Percentiles rank a stretch among this genome's conserved stretches.
phyloP scores from a whole-genome alignment of 495 filamentous ascomycete genomes.

The Podospora fimiseda region DNA sequence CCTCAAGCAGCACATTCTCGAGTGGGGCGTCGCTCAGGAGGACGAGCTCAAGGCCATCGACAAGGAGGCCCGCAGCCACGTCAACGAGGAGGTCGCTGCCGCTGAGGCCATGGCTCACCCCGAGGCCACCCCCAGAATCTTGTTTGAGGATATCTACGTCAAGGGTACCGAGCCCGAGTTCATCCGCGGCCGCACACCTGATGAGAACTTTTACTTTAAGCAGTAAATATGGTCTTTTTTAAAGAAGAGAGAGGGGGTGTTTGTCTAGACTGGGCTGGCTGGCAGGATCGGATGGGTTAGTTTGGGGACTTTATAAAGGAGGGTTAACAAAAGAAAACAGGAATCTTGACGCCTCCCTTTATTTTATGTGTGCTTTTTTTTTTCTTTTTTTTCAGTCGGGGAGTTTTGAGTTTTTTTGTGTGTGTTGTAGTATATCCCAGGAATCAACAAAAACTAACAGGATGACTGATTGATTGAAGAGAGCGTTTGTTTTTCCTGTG shows the following conservation, averaged over 20 bases:
- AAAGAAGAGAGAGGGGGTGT: not conserved
- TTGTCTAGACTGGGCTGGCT: not conserved
- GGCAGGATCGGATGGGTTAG: not conserved
- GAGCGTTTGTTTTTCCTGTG: too few relatives aligned
- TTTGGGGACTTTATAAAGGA: constrained; percentile 4
- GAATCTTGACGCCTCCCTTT: too few relatives aligned
- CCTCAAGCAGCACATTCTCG: constrained; percentile 93
- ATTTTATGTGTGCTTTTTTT: not conserved
- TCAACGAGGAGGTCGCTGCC: constrained; percentile 84
- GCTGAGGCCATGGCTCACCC: constrained; percentile 82
- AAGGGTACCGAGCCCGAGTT: constrained; percentile 82
- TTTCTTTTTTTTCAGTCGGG: not conserved
- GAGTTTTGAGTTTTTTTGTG: not conserved
- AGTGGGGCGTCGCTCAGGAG: constrained; percentile 87
- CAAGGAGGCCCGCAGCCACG: constrained; percentile 75
- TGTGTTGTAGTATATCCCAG: not conserved
- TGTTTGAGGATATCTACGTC: constrained; percentile 98
- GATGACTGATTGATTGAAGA: too few relatives aligned
- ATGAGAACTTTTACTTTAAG: constrained; percentile 85
- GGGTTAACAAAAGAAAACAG: too few relatives aligned
- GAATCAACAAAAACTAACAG: not conserved
- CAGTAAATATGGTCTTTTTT: constrained; percentile 12
- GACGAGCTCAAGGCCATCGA: constrained; percentile 96
- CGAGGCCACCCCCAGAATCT: constrained; percentile 65
- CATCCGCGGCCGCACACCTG: constrained; percentile 80